Conservation (phyloP, 768 basidiomycete genomes). For the Podaxis sp. region DNA sequence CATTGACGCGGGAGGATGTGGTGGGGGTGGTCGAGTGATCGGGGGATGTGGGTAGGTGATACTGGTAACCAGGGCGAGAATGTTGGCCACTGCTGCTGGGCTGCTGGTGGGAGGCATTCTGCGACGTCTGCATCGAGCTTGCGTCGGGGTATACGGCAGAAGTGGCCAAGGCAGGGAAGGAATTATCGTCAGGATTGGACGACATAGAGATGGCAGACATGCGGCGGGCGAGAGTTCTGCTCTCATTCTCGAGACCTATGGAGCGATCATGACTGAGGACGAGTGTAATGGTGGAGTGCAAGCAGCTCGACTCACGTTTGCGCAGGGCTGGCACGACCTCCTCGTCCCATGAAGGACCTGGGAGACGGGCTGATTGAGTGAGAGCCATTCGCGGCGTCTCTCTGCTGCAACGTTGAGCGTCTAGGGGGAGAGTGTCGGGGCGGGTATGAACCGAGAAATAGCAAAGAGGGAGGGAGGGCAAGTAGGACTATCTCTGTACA, state of each 20-base stretch:
- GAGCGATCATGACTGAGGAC: constrained; percentile 11
- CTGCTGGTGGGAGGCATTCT: constrained; percentile 14
- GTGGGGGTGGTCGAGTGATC: constrained; percentile 18
- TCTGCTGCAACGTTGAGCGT: background rate
- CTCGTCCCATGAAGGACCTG: constrained; percentile 71
- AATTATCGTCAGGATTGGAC: constrained; percentile 43
- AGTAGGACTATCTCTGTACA: background rate
- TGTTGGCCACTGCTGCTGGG: constrained; percentile 9
- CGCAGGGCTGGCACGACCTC: constrained; percentile 77
- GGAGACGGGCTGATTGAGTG: constrained; percentile 36
- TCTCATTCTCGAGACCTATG: constrained; percentile 77
- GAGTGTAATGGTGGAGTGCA: background rate
- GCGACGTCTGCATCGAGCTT: background rate
- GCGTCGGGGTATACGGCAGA: constrained; percentile 8
- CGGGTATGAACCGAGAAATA: constrained; percentile 1
- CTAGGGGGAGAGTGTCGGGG: background rate
- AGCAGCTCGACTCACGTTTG: constrained; percentile 51
- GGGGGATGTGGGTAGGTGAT: background rate
- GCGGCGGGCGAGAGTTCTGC: constrained; percentile 69
- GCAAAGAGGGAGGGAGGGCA: background rate
- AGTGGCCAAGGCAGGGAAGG: constrained; percentile 15
- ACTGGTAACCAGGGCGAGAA: constrained; percentile 16
- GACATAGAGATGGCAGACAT: constrained; percentile 71
- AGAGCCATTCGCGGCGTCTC: constrained; percentile 29
- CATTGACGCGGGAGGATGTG: constrained; percentile 24